phyloP scores from a whole-genome alignment of 805 yeast genomes.

The Candida ponderosae region DNA sequence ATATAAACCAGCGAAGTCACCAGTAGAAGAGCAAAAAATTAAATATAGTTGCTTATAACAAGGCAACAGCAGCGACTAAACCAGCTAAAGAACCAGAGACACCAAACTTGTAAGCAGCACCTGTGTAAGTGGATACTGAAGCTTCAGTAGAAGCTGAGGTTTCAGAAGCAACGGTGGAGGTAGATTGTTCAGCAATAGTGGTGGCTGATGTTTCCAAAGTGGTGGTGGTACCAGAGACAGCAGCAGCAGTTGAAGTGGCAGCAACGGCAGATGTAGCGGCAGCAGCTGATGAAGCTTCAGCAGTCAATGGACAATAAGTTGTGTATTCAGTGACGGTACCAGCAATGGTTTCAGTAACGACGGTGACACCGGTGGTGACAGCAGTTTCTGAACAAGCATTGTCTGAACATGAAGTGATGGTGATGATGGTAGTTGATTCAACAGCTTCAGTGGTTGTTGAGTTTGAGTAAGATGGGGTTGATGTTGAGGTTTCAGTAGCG shows the following conservation, averaged over 20 bases:
- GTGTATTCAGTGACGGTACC: constrained; percentile 31
- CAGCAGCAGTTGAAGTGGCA: too few relatives aligned
- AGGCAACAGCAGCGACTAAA: too few relatives aligned
- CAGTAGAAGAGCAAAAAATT: too few relatives aligned
- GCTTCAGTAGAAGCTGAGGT: constrained; percentile 12
- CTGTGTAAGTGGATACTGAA: neutral
- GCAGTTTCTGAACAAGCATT: too few relatives aligned
- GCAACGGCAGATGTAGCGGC: neutral
- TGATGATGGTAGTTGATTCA: constrained; percentile 4
- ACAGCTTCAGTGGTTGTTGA: constrained; percentile 1
- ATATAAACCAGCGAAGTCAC: too few relatives aligned
- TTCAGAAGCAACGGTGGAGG: constrained; percentile 13
- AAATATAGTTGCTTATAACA: too few relatives aligned
- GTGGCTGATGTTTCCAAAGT: too few relatives aligned
- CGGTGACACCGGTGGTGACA: constrained; percentile 21
- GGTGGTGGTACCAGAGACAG: too few relatives aligned
- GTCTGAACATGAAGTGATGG: constrained; percentile 23
- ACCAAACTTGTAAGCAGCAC: too few relatives aligned
- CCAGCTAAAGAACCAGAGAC: too few relatives aligned
- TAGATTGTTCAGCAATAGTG: too few relatives aligned
- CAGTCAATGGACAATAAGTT: constrained; percentile 32
- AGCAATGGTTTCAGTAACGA: constrained; percentile 21
- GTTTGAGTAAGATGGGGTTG: neutral
- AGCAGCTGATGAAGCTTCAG: neutral
- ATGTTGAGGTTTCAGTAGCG: too few relatives aligned